Evolutionary conservation across 2,329 filamentous ascomycete species (phyloP).

Genomic region (Stagonosporopsis rhizophila): DNA sequence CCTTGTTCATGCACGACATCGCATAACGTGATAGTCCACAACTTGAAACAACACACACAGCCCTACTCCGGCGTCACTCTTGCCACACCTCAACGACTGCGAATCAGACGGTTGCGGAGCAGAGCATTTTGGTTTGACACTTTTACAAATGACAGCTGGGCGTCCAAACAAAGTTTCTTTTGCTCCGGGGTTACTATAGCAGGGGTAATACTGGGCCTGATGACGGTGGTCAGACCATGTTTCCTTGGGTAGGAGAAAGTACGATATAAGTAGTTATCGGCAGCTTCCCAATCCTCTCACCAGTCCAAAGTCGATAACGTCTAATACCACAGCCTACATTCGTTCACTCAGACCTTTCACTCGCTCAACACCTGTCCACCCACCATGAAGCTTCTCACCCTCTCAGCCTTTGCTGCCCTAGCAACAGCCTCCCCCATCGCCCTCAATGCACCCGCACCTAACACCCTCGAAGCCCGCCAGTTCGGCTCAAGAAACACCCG

Average conservation of each 20-base stretch:
- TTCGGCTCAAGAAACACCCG: slow-evolving; percentile 8
- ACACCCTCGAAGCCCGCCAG: slow-evolving; percentile 25
- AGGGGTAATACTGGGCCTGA: background rate
- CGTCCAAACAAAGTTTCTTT: background rate
- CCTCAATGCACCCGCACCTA: slow-evolving; percentile 1
- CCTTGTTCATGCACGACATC: slow-evolving; percentile 4
- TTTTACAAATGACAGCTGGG: background rate
- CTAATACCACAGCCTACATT: background rate
- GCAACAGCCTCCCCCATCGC: slow-evolving; percentile 22
- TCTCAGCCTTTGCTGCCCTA: slow-evolving; percentile 24
- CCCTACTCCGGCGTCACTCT: background rate
- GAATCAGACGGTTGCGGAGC: background rate
- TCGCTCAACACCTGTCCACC: background rate
- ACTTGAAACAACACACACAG: slow-evolving; percentile 1
- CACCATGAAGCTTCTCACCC: slow-evolving; percentile 32
- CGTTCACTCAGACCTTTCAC: background rate
- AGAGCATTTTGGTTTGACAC: background rate
- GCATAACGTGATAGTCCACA: background rate
- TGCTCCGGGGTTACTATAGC: background rate
- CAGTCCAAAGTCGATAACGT: background rate
- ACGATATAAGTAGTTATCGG: background rate
- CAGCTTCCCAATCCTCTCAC: background rate
- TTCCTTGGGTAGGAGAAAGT: background rate
- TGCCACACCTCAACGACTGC: background rate
- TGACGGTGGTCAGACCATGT: background rate